Conservation (phyloP, 805 yeast species). For the Candida patagonica region DNA sequence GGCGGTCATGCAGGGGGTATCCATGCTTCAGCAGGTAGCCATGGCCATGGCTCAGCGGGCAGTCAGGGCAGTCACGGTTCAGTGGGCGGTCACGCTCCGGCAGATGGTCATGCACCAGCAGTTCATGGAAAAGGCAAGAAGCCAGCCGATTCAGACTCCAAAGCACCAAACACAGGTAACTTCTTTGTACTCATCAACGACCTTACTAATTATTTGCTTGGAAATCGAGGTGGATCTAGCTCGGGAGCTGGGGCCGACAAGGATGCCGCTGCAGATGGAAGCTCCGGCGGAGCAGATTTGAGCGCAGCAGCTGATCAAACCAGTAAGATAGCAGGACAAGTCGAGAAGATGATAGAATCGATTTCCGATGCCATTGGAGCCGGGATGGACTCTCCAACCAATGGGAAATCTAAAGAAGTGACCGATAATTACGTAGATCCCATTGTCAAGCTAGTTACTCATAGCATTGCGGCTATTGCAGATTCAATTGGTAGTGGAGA, state of each 20-base stretch:
- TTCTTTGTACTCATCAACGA: too few relatives aligned
- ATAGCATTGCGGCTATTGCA: slow-evolving; percentile 27
- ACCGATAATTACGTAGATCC: slow-evolving; percentile 22
- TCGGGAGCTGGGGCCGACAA: too few relatives aligned
- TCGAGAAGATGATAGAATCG: slow-evolving; percentile 27
- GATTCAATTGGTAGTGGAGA: slow-evolving; percentile 11
- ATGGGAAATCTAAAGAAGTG: slow-evolving; percentile 18
- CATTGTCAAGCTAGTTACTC: slow-evolving; percentile 24
- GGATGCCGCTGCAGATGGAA: too few relatives aligned
- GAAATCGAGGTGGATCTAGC: slow-evolving; percentile 9
- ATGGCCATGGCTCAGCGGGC: too few relatives aligned
- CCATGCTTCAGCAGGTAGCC: too few relatives aligned
- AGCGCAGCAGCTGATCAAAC: neutral
- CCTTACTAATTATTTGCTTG: slow-evolving; percentile 11
- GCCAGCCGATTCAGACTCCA: too few relatives aligned
- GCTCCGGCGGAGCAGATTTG: slow-evolving; percentile 11
- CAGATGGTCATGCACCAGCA: too few relatives aligned
- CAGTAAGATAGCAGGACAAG: slow-evolving; percentile 19
- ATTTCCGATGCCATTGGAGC: slow-evolving; percentile 15
- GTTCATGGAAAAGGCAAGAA: too few relatives aligned
- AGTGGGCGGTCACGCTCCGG: too few relatives aligned
- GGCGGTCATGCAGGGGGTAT: too few relatives aligned
- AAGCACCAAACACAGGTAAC: too few relatives aligned
- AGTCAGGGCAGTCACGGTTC: too few relatives aligned
- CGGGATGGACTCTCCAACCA: slow-evolving; percentile 19